Evolutionary conservation across 2,329 filamentous ascomycete species (phyloP).

Genomic region (Phyllosticta citrichinensis): DNA sequence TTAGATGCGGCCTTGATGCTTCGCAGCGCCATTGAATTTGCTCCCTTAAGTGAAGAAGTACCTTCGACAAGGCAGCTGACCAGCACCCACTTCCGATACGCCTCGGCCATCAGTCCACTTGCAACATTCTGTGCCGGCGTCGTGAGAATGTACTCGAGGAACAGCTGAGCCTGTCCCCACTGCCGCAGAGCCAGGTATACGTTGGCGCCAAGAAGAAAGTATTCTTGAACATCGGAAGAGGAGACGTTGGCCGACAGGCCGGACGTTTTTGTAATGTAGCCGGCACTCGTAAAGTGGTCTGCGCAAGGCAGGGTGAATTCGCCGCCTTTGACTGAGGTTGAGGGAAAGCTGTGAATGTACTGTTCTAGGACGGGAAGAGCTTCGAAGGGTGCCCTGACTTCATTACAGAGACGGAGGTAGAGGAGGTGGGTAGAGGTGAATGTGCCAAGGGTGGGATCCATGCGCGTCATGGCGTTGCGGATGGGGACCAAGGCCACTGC

Average conservation of each 20-base stretch:
- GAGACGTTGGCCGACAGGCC: constrained; percentile 49
- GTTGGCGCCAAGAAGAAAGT: constrained; percentile 41
- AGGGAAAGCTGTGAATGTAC: constrained; percentile 56
- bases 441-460: constrained; percentile 57
- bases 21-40: constrained; percentile 44
- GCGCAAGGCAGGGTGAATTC: constrained; percentile 32
- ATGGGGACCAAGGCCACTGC: constrained; percentile 29
- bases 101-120: constrained; percentile 74
- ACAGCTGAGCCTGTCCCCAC: constrained; percentile 34
- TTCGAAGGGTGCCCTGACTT: constrained; percentile 42
- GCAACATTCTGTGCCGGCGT: constrained; percentile 55
- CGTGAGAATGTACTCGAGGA: constrained; percentile 45
- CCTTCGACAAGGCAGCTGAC: constrained; percentile 64
- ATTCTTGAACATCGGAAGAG: constrained; percentile 43
- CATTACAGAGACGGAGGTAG: constrained; percentile 48
- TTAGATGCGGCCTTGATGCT: constrained; percentile 50
- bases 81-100: constrained; percentile 86
- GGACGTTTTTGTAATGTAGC: constrained; percentile 51
- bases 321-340: constrained; percentile 18
- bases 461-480: constrained; percentile 47
- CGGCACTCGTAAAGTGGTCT: constrained; percentile 34
- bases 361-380: constrained; percentile 54
- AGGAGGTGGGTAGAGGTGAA: constrained; percentile 55
- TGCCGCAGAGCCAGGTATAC: constrained; percentile 36
- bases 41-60: constrained; percentile 46